phyloP scores from a whole-genome alignment of 2,329 filamentous ascomycete species.

The Rosellinia necatrix region DNA sequence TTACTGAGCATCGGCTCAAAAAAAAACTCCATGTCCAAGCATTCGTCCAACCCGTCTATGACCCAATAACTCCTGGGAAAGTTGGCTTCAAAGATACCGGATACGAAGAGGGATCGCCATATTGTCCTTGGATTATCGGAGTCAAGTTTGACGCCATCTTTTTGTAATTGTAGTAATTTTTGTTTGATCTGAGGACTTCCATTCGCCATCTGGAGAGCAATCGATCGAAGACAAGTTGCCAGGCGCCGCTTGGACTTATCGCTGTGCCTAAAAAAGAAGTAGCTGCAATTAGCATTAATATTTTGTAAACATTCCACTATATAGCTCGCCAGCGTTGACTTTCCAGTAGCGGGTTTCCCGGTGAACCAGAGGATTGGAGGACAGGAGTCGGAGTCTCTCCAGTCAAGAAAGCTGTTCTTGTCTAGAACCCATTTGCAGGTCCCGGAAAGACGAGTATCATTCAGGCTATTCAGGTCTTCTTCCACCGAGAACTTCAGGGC shows the following conservation, averaged over 20 bases:
- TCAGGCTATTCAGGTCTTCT: neutral
- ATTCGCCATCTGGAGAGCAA: slow-evolving; percentile 9
- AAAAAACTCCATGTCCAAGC: neutral
- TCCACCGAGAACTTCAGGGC: neutral
- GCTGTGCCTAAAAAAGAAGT: slow-evolving; percentile 12
- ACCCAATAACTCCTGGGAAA: slow-evolving; percentile 1
- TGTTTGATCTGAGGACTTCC: neutral
- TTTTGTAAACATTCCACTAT: neutral
- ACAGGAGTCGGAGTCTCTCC: neutral
- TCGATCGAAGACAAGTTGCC: neutral
- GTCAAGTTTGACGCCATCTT: neutral
- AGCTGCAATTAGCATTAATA: neutral
- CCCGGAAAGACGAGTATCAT: neutral
- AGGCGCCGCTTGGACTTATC: slow-evolving; percentile 1
- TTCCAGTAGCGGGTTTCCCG: slow-evolving; percentile 4
- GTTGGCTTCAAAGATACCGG: neutral
- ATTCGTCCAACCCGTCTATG: slow-evolving; percentile 11
- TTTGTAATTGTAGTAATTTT: neutral
- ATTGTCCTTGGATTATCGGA: neutral
- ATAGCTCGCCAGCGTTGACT: slow-evolving; percentile 4
- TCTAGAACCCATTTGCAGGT: neutral
- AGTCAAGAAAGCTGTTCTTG: neutral
- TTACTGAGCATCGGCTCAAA: slow-evolving; percentile 1
- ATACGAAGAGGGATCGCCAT: slow-evolving; percentile 2
- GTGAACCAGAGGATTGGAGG: neutral